phyloP scores from a whole-genome alignment of 345 rosid species.

The Bretschneidera sinensis region DNA sequence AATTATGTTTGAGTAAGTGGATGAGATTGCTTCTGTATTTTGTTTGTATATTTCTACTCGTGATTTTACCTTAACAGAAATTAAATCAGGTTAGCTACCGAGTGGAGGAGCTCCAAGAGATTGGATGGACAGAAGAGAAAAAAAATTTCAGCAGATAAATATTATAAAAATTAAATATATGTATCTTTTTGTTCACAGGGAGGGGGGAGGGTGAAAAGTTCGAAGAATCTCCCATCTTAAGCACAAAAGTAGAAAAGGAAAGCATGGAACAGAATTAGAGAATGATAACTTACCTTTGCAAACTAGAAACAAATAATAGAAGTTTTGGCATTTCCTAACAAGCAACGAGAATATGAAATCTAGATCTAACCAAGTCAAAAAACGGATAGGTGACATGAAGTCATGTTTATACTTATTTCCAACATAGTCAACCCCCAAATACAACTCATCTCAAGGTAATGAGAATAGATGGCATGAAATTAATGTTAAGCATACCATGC shows the following conservation, averaged over 20 bases:
- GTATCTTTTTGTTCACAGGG: neutral
- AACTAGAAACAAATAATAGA: neutral
- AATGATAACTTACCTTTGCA: neutral
- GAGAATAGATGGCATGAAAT: neutral
- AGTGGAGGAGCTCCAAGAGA: neutral
- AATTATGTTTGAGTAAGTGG: slow-evolving; percentile 56
- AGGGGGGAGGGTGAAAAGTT: neutral
- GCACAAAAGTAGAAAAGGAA: neutral
- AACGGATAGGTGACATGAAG: neutral
- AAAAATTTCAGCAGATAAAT: neutral
- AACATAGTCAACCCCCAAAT: neutral
- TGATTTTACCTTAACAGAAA: slow-evolving; percentile 52
- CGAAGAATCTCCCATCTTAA: neutral
- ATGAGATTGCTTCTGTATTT: slow-evolving; percentile 60
- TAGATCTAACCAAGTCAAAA: neutral
- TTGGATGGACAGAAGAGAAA: neutral
- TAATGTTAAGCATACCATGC: neutral
- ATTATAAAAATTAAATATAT: too few relatives aligned
- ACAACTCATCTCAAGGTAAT: neutral
- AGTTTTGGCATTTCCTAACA: neutral
- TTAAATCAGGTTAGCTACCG: slow-evolving; percentile 2
- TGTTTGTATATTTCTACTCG: slow-evolving; percentile 76
- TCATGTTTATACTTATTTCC: neutral
- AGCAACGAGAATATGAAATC: neutral
- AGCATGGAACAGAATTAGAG: neutral